Evolutionary conservation across 2,329 filamentous ascomycete genomes (phyloP).

Genomic region (Ascochyta rabiei): DNA sequence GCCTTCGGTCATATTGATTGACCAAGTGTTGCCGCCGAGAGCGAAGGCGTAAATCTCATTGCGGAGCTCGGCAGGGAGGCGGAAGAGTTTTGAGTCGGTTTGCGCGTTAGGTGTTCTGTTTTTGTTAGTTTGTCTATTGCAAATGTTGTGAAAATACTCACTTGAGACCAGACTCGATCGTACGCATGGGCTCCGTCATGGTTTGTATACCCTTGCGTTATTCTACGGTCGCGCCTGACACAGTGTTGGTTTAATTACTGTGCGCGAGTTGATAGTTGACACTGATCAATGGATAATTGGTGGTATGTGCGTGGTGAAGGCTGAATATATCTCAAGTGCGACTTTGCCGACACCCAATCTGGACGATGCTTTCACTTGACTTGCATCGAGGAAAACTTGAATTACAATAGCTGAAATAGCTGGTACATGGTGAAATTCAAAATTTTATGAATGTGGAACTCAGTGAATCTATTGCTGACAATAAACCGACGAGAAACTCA

Average conservation of each 20-base stretch:
- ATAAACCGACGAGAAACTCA: slow-evolving; percentile 42
- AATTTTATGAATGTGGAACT: not conserved
- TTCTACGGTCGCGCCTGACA: too few relatives aligned
- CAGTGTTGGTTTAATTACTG: too few relatives aligned
- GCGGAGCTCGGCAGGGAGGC: slow-evolving; percentile 18
- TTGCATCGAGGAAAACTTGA: not conserved
- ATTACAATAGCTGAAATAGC: too few relatives aligned
- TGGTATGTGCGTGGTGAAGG: not conserved
- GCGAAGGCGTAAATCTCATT: slow-evolving; percentile 14
- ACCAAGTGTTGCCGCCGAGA: slow-evolving; percentile 7
- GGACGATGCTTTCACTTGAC: not conserved
- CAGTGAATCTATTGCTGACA: not conserved
- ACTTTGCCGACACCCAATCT: not conserved
- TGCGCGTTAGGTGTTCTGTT: not conserved
- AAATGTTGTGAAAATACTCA: not conserved
- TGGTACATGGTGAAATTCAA: not conserved
- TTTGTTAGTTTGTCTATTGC: not conserved
- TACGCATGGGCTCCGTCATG: not conserved
- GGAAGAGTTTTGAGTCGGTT: not conserved
- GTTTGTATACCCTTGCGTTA: not conserved
- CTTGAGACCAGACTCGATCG: not conserved
- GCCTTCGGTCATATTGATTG: not conserved
- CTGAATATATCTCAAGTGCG: not conserved
- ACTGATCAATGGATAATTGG: not conserved
- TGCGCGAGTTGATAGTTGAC: not conserved